These are phyloP conservation scores for Linanthus parryae DNA, from an alignment of 148 eudicot genomes.

Conservation along the genomic window DNA sequence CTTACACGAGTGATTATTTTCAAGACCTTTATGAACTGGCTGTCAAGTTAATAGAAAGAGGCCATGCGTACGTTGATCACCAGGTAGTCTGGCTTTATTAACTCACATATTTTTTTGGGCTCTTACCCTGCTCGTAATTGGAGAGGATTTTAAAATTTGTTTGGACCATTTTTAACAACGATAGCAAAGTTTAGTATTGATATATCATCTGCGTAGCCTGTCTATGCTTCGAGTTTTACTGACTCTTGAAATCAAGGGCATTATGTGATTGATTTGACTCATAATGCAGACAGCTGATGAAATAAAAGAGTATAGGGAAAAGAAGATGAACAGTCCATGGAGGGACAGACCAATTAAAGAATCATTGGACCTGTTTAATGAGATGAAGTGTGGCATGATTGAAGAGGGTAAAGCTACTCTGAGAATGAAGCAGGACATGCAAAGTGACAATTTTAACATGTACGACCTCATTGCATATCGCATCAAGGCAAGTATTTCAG, in stretches of 20 bases:
- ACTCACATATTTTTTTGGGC: too few relatives aligned
- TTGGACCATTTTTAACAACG: too few relatives aligned
- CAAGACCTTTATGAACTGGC: slow-evolving; percentile 89
- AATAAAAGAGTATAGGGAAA: slow-evolving; percentile 81
- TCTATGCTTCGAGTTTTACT: too few relatives aligned
- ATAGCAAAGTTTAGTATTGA: too few relatives aligned
- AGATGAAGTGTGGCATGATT: slow-evolving; percentile 84
- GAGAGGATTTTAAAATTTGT: too few relatives aligned
- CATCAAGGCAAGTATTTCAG: slow-evolving; percentile 64
- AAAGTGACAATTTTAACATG: slow-evolving; percentile 88
- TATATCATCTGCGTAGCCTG: too few relatives aligned
- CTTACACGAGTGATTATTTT: slow-evolving; percentile 91
- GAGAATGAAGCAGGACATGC: slow-evolving; percentile 98
- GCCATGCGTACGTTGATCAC: slow-evolving; percentile 95
- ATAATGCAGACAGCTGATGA: slow-evolving; percentile 69
- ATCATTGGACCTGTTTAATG: slow-evolving; percentile 72
- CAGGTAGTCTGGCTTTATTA: slow-evolving; percentile 53
- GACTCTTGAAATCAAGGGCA: too few relatives aligned
- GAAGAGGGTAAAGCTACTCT: slow-evolving; percentile 99
- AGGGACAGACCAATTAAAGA: slow-evolving; percentile 88
- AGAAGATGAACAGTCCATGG: slow-evolving; percentile 96
- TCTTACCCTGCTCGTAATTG: too few relatives aligned
- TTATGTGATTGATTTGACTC: slow-evolving; percentile 7
- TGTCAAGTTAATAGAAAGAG: slow-evolving; percentile 74
- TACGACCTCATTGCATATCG: slow-evolving; percentile 97